These are phyloP conservation scores for Coniochaeta ligniaria DNA, from an alignment of 2,329 filamentous ascomycete genomes.

Conservation along the genomic window DNA sequence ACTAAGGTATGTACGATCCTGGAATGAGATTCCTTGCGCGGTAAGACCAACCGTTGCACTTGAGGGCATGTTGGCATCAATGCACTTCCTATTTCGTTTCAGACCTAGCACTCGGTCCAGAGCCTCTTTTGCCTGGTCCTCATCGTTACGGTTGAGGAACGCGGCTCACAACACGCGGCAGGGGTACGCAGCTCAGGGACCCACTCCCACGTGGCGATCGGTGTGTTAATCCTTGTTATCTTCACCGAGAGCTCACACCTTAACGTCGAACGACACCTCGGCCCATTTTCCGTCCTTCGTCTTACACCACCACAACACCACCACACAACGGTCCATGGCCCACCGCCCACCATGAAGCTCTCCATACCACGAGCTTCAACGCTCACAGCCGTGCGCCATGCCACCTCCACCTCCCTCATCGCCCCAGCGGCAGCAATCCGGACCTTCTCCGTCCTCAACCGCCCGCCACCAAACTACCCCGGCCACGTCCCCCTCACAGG, in stretches of 20 bases:
- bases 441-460: conserved; percentile 74
- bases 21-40: not conserved
- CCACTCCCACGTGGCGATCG: not conserved
- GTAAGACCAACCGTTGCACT: not conserved
- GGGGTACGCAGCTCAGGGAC: not conserved
- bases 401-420: not conserved
- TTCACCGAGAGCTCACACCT: conserved; percentile 5
- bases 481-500: conserved; percentile 85
- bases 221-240: conserved; percentile 1
- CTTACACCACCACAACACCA: not conserved
- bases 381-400: not conserved
- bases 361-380: not conserved
- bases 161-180: not conserved
- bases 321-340: not conserved
- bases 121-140: not conserved
- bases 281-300: not conserved
- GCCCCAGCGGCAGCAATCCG: not conserved
- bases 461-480: conserved; percentile 80
- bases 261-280: conserved; percentile 11
- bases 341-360: conserved; percentile 13
- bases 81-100: not conserved
- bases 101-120: not conserved
- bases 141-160: not conserved
- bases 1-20: not conserved
- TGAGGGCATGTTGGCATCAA: not conserved